Percentiles rank a stretch among this genome's conserved stretches.
Conservation (phyloP, 352 stramenopile species). For the Globisporangium megalacanthum region DNA sequence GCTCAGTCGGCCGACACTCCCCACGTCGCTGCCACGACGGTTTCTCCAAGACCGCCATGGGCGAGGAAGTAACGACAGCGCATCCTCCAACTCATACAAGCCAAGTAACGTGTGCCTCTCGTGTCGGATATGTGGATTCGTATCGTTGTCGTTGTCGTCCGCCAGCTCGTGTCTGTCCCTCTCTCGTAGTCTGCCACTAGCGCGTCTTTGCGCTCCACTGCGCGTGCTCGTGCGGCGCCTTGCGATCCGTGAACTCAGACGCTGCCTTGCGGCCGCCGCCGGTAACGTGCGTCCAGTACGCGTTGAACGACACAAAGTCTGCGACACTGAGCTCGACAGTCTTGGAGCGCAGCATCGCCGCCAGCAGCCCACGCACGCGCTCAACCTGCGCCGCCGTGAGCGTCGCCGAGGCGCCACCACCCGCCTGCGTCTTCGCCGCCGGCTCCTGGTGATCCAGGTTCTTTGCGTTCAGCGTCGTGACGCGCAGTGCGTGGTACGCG, state of each 20-base stretch:
- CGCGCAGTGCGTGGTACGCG: slow-evolving; percentile 58
- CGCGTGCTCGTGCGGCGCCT: slow-evolving; percentile 80
- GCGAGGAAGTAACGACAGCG: too few relatives aligned
- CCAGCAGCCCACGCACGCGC: slow-evolving; percentile 54
- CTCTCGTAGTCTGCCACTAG: not conserved
- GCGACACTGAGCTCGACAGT: slow-evolving; percentile 54
- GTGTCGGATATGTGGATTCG: too few relatives aligned
- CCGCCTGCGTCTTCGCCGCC: slow-evolving; percentile 18
- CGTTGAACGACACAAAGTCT: slow-evolving; percentile 79
- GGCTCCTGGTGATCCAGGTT: slow-evolving; percentile 52
- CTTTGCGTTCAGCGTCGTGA: slow-evolving; percentile 56
- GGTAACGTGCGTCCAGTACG: slow-evolving; percentile 79
- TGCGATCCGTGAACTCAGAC: slow-evolving; percentile 74
- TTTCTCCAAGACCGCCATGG: too few relatives aligned
- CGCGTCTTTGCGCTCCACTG: slow-evolving; percentile 50
- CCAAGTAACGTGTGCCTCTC: too few relatives aligned
- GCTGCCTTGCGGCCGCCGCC: slow-evolving; percentile 58
- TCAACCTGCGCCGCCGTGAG: slow-evolving; percentile 52
- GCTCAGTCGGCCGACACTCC: not conserved
- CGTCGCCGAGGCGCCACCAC: slow-evolving; percentile 21
- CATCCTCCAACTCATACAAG: too few relatives aligned
- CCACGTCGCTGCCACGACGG: too few relatives aligned
- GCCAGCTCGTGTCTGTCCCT: not conserved
- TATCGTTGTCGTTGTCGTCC: not conserved
- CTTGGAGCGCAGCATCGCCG: slow-evolving; percentile 78